These are phyloP conservation scores for Ustilago crameri DNA, from an alignment of 1,284 basidiomycete species.

Conservation along the genomic window DNA sequence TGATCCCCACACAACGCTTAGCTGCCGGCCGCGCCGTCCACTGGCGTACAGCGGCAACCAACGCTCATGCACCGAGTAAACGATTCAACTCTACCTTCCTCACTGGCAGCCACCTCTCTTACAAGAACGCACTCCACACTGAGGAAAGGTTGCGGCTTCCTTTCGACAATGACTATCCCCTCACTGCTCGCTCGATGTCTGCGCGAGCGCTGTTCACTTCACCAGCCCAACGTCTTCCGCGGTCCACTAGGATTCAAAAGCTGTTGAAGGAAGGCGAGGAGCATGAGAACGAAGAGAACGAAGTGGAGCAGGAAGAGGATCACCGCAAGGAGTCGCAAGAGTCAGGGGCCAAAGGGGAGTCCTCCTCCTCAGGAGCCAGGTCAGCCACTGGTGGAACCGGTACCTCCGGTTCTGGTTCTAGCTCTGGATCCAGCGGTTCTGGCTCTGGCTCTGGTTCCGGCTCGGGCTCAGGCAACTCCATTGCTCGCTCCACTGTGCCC, in stretches of 20 bases:
- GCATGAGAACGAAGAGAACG: slow-evolving; percentile 31
- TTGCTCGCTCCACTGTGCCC: slow-evolving; percentile 61
- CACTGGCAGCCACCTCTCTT: neutral
- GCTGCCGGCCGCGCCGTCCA: slow-evolving; percentile 41
- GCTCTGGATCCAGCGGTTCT: slow-evolving; percentile 11
- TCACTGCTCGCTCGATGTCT: slow-evolving; percentile 3
- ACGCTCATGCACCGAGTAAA: slow-evolving; percentile 9
- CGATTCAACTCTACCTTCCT: neutral
- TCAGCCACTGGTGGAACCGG: slow-evolving; percentile 23
- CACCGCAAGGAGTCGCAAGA: slow-evolving; percentile 18
- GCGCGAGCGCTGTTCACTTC: slow-evolving; percentile 41
- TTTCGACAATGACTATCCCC: neutral
- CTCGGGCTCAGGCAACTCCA: slow-evolving; percentile 44
- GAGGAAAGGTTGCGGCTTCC: neutral
- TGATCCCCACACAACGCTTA: slow-evolving; percentile 45
- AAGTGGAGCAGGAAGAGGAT: slow-evolving; percentile 35
- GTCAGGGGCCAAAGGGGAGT: slow-evolving; percentile 23
- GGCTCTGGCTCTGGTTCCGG: slow-evolving; percentile 27
- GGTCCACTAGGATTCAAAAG: slow-evolving; percentile 37
- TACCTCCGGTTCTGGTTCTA: slow-evolving; percentile 15
- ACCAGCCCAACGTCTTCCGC: slow-evolving; percentile 30
- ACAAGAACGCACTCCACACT: neutral
- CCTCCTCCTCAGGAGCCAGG: slow-evolving; percentile 18
- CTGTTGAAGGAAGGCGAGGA: slow-evolving; percentile 24
- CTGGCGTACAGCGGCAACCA: slow-evolving; percentile 25